Conservation (phyloP, 1,284 basidiomycete species). For the Ceratobasidium sp. region DNA sequence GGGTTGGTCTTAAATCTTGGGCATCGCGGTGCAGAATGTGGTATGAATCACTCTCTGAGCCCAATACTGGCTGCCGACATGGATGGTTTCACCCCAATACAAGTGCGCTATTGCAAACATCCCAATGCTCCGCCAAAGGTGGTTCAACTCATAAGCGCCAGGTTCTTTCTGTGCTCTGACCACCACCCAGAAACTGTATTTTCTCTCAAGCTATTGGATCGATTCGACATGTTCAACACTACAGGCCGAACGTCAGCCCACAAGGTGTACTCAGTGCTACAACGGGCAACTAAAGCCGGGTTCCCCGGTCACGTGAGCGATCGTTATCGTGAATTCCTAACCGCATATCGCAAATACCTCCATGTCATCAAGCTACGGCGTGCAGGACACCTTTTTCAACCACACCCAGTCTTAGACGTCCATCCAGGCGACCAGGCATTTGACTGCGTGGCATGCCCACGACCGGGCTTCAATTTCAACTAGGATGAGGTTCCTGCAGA, state of each 20-base stretch:
- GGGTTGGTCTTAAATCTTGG: conserved; percentile 8
- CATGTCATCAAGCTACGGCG: background rate
- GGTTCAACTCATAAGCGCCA: background rate
- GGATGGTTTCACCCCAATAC: background rate
- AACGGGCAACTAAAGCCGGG: background rate
- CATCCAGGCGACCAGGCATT: conserved; percentile 13
- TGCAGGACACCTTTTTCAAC: background rate
- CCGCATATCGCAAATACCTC: conserved; percentile 1
- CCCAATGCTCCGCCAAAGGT: background rate
- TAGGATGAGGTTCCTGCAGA: background rate
- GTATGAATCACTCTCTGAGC: background rate
- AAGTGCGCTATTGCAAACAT: conserved; percentile 9
- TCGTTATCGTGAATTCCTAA: conserved; percentile 18
- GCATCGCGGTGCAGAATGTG: background rate
- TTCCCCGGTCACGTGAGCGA: conserved; percentile 6
- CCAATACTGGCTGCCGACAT: background rate
- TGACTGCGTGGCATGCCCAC: conserved; percentile 14
- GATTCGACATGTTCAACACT: background rate
- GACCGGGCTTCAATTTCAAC: conserved; percentile 18
- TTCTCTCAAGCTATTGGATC: background rate
- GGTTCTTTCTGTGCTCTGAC: conserved; percentile 16
- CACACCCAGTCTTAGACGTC: background rate
- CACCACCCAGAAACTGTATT: background rate
- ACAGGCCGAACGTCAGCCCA: background rate
- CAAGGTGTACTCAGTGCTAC: conserved; percentile 2